Conservation (phyloP, 2,329 filamentous ascomycete genomes). For the Aspergillus sojae region DNA sequence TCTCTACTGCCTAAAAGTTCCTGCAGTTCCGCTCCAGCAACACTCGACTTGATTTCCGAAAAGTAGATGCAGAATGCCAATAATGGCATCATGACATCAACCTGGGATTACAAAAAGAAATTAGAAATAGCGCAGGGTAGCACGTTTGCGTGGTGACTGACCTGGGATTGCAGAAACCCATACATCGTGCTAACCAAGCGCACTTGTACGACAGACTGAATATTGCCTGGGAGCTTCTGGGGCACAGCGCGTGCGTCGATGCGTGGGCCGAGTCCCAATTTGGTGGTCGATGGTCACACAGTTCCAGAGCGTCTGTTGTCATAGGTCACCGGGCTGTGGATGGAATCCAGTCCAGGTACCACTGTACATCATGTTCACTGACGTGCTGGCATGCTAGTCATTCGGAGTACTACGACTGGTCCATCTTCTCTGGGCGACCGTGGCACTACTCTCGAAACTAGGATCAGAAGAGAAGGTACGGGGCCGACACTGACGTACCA, state of each 20-base stretch:
- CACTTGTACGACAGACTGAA: slow-evolving; percentile 21
- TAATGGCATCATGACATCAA: slow-evolving; percentile 12
- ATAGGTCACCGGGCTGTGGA: slow-evolving; percentile 2
- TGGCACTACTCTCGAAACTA: slow-evolving; percentile 19
- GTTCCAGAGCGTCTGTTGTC: slow-evolving; percentile 11
- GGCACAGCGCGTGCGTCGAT: slow-evolving; percentile 23
- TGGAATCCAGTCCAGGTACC: slow-evolving; percentile 9
- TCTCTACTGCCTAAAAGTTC: slow-evolving; percentile 26
- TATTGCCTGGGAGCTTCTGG: slow-evolving; percentile 1
- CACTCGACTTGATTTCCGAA: slow-evolving; percentile 21
- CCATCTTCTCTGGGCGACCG: slow-evolving; percentile 13
- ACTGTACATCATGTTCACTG: slow-evolving; percentile 18
- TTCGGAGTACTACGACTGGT: slow-evolving; percentile 20
- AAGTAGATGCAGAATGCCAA: slow-evolving; percentile 15
- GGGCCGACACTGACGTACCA: slow-evolving; percentile 25
- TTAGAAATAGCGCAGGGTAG: slow-evolving; percentile 19
- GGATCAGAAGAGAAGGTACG: slow-evolving; percentile 19
- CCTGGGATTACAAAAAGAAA: slow-evolving; percentile 13
- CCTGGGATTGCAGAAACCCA: slow-evolving; percentile 20
- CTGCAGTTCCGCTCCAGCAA: slow-evolving; percentile 28
- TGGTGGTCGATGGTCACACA: slow-evolving; percentile 22
- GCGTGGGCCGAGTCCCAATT: slow-evolving; percentile 23
- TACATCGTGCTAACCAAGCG: slow-evolving; percentile 17
- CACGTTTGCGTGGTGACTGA: slow-evolving; percentile 6
- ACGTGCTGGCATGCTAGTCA: slow-evolving; percentile 20